These are phyloP conservation scores for Blastocystis sp. DNA, from an alignment of 352 stramenopile species.

Conservation along the genomic window DNA sequence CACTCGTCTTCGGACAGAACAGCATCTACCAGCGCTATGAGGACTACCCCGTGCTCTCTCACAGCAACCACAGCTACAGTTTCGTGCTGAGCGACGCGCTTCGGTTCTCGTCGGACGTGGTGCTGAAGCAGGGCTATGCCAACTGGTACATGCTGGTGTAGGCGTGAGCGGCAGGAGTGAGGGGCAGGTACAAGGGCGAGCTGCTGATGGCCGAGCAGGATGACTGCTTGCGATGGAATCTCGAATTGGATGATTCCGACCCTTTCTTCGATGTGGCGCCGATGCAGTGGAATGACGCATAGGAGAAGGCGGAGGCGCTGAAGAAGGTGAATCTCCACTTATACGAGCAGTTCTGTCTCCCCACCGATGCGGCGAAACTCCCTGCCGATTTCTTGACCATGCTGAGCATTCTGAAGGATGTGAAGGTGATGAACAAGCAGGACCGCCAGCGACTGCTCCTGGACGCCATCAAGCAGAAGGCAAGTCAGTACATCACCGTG, in stretches of 20 bases:
- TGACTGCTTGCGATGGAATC: conserved; percentile 1
- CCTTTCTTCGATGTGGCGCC: not conserved
- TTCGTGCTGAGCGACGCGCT: not conserved
- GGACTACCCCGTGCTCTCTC: not conserved
- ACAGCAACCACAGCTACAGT: not conserved
- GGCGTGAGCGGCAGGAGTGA: not conserved
- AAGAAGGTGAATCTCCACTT: not conserved
- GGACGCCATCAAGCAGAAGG: not conserved
- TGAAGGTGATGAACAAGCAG: not conserved
- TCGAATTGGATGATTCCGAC: not conserved
- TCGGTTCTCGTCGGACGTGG: not conserved
- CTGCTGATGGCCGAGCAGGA: conserved; percentile 7
- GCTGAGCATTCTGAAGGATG: not conserved
- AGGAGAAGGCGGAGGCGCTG: not conserved
- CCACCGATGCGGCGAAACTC: not conserved
- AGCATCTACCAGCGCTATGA: conserved; percentile 1
- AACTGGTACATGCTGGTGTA: conserved; percentile 53
- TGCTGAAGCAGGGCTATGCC: conserved; percentile 4
- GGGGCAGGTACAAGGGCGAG: not conserved
- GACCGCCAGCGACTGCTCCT: not conserved
- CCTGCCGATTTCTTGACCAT: not conserved
- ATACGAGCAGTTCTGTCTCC: conserved; percentile 37
- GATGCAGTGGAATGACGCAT: not conserved
- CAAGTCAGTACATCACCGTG: not conserved
- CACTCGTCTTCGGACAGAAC: conserved; percentile 24